phyloP scores from a whole-genome alignment of 202 grass and related monocot genomes.

The Brachypodium distachyon region DNA sequence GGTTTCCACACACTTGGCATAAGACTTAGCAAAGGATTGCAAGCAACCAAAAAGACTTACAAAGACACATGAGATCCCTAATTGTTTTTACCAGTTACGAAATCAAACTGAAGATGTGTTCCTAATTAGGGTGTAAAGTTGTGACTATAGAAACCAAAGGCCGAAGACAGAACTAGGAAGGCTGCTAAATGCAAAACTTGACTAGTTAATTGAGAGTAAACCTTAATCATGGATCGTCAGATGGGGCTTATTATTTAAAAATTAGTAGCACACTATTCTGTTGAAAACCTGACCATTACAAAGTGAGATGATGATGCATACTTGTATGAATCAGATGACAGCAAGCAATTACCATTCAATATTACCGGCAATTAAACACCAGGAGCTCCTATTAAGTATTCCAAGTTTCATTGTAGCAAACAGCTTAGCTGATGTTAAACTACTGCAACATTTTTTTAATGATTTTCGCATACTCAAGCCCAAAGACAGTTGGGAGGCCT shows the following conservation, averaged over 20 bases:
- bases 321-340: conserved; percentile 5
- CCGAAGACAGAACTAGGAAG: not conserved
- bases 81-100: not conserved
- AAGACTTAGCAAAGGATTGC: not conserved
- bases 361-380: not conserved
- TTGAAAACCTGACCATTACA: not conserved
- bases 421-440: not conserved
- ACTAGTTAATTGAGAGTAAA: not conserved
- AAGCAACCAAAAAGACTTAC: not conserved
- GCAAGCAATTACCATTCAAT: not conserved
- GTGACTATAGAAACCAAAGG: not conserved
- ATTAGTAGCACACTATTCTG: not conserved
- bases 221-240: not conserved
- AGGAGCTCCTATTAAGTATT: not conserved
- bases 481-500: not conserved
- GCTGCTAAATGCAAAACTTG: not conserved
- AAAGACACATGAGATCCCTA: not conserved
- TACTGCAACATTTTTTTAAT: not conserved
- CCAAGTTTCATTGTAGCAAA: not conserved
- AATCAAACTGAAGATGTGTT: not conserved
- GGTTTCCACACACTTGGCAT: not conserved
- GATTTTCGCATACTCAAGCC: not conserved
- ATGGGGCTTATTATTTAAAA: not conserved
- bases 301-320: not conserved
- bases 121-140: not conserved